Evolutionary conservation across 192 early-diverging fungal species (phyloP).

Genomic region (Coemansia sp.): DNA sequence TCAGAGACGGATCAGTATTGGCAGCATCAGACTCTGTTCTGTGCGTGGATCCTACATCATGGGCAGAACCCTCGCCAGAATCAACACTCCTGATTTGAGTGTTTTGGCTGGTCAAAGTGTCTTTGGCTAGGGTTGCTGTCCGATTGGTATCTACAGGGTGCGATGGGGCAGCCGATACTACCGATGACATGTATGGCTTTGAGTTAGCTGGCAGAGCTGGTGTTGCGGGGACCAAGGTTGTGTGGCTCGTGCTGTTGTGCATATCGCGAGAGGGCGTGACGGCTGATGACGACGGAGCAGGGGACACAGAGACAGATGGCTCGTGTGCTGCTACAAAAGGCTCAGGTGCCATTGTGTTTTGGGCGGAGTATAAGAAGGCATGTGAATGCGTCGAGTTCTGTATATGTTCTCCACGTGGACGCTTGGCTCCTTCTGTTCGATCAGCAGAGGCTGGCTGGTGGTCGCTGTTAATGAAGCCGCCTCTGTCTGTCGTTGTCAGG

Average conservation of each 20-base stretch:
- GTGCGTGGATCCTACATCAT: background rate
- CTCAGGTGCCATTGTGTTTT: background rate
- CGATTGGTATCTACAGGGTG: background rate
- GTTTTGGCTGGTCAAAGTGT: background rate
- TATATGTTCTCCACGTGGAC: constrained; percentile 18
- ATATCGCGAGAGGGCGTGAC: constrained; percentile 1
- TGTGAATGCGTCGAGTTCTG: background rate
- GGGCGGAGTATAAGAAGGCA: background rate
- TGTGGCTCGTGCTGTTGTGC: background rate
- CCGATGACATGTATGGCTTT: background rate
- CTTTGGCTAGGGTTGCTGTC: background rate
- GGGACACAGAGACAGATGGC: constrained; percentile 23
- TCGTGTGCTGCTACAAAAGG: background rate
- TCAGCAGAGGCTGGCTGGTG: constrained; percentile 9
- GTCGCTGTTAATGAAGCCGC: constrained; percentile 3
- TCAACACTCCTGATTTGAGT: background rate
- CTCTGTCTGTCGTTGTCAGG: background rate
- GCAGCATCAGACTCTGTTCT: background rate
- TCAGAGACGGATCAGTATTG: background rate
- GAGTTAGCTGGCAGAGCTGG: background rate
- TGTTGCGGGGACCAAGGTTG: background rate
- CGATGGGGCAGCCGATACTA: background rate
- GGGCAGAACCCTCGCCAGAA: constrained; percentile 3
- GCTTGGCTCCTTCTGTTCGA: constrained; percentile 17
- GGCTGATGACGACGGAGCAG: constrained; percentile 12